Evolutionary conservation across 139 green algal species (phyloP).

Genomic region (Picochlorum costavermella): DNA sequence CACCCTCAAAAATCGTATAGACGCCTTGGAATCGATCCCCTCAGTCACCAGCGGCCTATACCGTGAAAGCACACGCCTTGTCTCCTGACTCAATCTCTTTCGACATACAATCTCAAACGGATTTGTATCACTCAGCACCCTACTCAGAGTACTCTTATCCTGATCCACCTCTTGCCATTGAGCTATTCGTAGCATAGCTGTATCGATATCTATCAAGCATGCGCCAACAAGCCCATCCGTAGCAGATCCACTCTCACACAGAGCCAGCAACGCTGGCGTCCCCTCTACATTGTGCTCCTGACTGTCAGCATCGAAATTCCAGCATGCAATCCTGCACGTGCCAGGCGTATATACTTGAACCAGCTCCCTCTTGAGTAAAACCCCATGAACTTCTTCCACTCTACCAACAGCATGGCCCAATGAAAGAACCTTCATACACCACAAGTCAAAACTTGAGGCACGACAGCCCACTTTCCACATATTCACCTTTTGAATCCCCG

Average conservation of each 20-base stretch:
- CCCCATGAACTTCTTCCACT: conserved; percentile 38
- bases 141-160: conserved; percentile 21
- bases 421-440: conserved; percentile 44
- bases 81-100: conserved; percentile 7
- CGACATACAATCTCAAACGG: conserved; percentile 31
- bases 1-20: too few species aligned
- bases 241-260: conserved; percentile 20
- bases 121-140: conserved; percentile 26
- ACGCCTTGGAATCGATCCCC: background rate
- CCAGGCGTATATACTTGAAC: conserved; percentile 52
- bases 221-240: conserved; percentile 22
- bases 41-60: conserved; percentile 8
- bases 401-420: conserved; percentile 49
- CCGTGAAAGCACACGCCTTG: conserved; percentile 10
- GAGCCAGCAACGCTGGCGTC: conserved; percentile 14
- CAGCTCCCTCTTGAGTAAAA: conserved; percentile 35
- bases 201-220: conserved; percentile 36
- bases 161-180: conserved; percentile 20
- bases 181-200: conserved; percentile 10
- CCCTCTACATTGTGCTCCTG: background rate
- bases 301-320: background rate
- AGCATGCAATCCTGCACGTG: conserved; percentile 24
- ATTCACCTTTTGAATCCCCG: conserved; percentile 26
- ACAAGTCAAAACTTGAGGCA: conserved; percentile 37
- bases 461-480: conserved; percentile 63